Conservation (phyloP, 805 yeast species). For the Isabelozyma heimii region DNA sequence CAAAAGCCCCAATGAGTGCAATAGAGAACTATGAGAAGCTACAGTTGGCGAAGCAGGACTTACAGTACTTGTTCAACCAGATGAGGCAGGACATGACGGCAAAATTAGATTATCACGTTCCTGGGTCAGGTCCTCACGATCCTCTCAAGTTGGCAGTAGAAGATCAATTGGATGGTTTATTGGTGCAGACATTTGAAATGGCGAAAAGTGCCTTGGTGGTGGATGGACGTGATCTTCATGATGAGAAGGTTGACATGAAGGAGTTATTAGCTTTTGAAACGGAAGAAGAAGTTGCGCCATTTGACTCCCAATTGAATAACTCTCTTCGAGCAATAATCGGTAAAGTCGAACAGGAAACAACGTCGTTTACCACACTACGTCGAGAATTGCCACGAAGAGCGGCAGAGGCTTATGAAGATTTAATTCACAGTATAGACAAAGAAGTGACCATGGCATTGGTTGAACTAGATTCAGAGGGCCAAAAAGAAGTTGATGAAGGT, state of each 20-base stretch:
- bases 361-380: constrained; percentile 54
- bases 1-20: constrained; percentile 13
- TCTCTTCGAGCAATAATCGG: constrained; percentile 53
- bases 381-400: constrained; percentile 48
- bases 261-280: constrained; percentile 8
- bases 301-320: constrained; percentile 63
- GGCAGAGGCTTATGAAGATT: constrained; percentile 31
- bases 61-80: constrained; percentile 46
- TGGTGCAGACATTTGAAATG: constrained; percentile 55
- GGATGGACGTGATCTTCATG: constrained; percentile 48
- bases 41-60: constrained; percentile 51
- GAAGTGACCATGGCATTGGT: constrained; percentile 24
- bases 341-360: constrained; percentile 61
- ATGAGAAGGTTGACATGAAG: constrained; percentile 7
- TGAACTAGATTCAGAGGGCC: constrained; percentile 11
- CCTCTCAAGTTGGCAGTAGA: constrained; percentile 46
- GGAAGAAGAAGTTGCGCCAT: constrained; percentile 58
- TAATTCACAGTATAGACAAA: constrained; percentile 28
- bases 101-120: constrained; percentile 50
- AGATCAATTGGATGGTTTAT: constrained; percentile 40
- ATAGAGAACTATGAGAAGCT: constrained; percentile 36
- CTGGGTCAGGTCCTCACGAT: constrained; percentile 35
- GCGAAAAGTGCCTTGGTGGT: constrained; percentile 54
- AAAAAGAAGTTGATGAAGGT: constrained; percentile 7
- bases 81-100: constrained; percentile 39